These are phyloP conservation scores for Kregervanrija fluxuum DNA, from an alignment of 805 yeast species.

Conservation along the genomic window DNA sequence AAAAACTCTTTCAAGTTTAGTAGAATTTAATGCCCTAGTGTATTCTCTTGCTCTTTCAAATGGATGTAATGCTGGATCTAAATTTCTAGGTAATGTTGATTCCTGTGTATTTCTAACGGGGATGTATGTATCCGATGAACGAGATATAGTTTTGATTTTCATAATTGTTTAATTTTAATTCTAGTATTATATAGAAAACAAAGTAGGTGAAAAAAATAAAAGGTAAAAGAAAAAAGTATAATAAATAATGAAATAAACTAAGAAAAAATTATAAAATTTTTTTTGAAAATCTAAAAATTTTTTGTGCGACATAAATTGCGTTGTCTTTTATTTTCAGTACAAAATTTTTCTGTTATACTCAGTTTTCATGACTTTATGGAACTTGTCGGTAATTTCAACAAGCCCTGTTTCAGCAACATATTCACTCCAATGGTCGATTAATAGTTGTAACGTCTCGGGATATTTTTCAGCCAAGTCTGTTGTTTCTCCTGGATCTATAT, in stretches of 20 bases:
- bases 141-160: slow-evolving; percentile 84
- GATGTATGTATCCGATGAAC: slow-evolving; percentile 87
- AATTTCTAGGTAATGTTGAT: slow-evolving; percentile 76
- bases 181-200: neutral
- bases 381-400: slow-evolving; percentile 23
- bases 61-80: slow-evolving; percentile 92
- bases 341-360: slow-evolving; percentile 4
- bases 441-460: slow-evolving; percentile 32
- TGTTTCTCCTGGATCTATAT: slow-evolving; percentile 40
- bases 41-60: slow-evolving; percentile 96
- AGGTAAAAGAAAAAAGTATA: neutral
- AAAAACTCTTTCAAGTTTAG: slow-evolving; percentile 92
- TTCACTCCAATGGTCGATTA: slow-evolving; percentile 42
- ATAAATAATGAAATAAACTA: neutral
- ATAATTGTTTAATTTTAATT: slow-evolving; percentile 22
- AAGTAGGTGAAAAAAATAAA: neutral
- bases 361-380: slow-evolving; percentile 5
- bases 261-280: neutral
- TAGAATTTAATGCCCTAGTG: slow-evolving; percentile 89
- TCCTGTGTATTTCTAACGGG: slow-evolving; percentile 91
- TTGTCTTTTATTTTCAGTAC: neutral
- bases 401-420: slow-evolving; percentile 47
- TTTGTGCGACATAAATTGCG: neutral
- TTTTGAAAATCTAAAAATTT: neutral
- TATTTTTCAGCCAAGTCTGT: slow-evolving; percentile 32